These are phyloP conservation scores for Pseudogymnoascus sp. DNA, from an alignment of 2,329 filamentous ascomycete species.

Conservation along the genomic window DNA sequence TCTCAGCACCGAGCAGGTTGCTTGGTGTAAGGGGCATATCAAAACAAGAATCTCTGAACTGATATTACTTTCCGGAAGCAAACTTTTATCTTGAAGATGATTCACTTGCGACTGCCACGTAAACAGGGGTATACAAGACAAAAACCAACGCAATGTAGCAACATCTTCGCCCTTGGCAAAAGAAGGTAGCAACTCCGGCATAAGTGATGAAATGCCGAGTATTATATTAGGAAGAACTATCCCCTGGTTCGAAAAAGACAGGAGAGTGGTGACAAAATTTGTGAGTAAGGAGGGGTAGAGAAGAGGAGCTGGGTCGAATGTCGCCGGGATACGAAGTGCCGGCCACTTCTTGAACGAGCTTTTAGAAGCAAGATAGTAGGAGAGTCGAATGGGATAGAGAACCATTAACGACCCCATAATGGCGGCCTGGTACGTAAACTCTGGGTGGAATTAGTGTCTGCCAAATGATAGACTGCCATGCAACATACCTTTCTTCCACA, in stretches of 20 bases:
- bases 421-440: slow-evolving; percentile 23
- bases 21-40: slow-evolving; percentile 77
- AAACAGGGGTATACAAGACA: slow-evolving; percentile 61
- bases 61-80: slow-evolving; percentile 27
- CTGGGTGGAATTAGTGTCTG: slow-evolving; percentile 20
- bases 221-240: slow-evolving; percentile 71
- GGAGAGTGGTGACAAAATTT: slow-evolving; percentile 65
- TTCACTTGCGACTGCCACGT: neutral
- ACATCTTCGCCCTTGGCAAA: slow-evolving; percentile 48
- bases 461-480: neutral
- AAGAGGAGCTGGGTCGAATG: slow-evolving; percentile 89
- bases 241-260: slow-evolving; percentile 53
- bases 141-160: slow-evolving; percentile 67
- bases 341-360: slow-evolving; percentile 20
- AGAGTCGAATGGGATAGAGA: slow-evolving; percentile 54
- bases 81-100: slow-evolving; percentile 11
- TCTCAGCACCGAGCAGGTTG: slow-evolving; percentile 63
- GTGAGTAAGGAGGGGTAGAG: slow-evolving; percentile 76
- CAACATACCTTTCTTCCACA: slow-evolving; percentile 44
- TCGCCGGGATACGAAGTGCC: slow-evolving; percentile 50
- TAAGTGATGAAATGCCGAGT: slow-evolving; percentile 71
- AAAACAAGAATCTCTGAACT: slow-evolving; percentile 36
- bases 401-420: slow-evolving; percentile 34
- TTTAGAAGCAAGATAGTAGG: slow-evolving; percentile 33
- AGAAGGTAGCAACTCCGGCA: slow-evolving; percentile 60